Evolutionary conservation across 768 basidiomycete genomes (phyloP), one percentile per base, ranked within the genome.

Genomic region (Collybia nuda): DNA sequence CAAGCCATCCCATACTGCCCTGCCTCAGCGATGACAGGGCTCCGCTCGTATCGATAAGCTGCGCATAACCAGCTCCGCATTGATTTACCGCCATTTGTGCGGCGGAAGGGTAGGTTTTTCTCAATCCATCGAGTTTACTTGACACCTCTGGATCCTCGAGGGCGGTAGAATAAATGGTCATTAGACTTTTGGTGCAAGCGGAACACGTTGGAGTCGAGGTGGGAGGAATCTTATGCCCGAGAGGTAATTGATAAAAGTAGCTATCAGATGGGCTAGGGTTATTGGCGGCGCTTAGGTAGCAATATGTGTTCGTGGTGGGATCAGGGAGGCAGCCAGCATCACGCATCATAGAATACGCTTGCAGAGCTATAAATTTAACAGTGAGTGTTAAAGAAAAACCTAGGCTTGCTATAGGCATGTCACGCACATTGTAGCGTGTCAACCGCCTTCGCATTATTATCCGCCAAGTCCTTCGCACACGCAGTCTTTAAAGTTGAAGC

Each of bases 161-260:
- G 6, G 79, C 78, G 4, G 61, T 49, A 6, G 72, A 73, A 61
- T 85, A 91, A 29, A 73, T 56, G 15, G 61, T 64, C 78, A 93
- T 77, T 8, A 89, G 53, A 53, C 64, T 74, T 63, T 80, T 77
- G 18, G 80, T 80, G 65, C 90, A 93, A 4, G 74, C 51, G 2
- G 81, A 85, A 63, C 90, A 93, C 14, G 80, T 74, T 15, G 77
- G 78, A 15, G 58, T 65, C 14, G 78, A 72, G 18, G 67, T 66
- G 50, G 75, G 71, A 5, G 85, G 83, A 1, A 90, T 68, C 9
- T 58, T 48, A 19, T 73, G 67, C 11, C 85, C 88, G 9, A 85
- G 75, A 2, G 85, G 84, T 9, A 93, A 74, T 29, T 72, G 66
- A 70, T 89, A 93, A 64, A 83, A 80, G 71, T 84, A 90, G n/a